Conservation (phyloP, 306 rosid species). For the Leucaena leucocephala region DNA sequence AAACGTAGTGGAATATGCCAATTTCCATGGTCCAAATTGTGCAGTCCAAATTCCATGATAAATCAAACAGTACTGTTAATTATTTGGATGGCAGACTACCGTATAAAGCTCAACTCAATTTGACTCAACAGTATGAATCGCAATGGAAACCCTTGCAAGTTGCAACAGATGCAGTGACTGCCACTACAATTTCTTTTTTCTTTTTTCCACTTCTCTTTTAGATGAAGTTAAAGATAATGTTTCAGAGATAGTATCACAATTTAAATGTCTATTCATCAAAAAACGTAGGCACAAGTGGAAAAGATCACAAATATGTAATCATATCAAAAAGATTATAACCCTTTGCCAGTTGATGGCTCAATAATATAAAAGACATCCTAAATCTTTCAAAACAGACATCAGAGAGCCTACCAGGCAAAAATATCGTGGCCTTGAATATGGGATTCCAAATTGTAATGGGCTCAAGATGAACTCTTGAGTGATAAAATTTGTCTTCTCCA, state of each 20-base stretch:
- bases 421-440: constrained; percentile 96
- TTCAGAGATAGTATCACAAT: not conserved
- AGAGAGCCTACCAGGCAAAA: constrained; percentile 82
- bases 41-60: too few species aligned
- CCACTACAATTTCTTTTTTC: not conserved
- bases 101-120: too few species aligned
- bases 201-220: not conserved
- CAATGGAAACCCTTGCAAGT: too few species aligned
- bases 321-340: constrained; percentile 11
- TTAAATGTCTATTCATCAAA: not conserved
- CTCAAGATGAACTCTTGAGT: constrained; percentile 88
- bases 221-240: not conserved
- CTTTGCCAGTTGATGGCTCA: constrained; percentile 5
- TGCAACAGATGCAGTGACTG: not conserved
- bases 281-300: not conserved
- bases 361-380: constrained; percentile 21
- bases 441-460: constrained; percentile 92
- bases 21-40: too few species aligned
- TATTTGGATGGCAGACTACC: too few species aligned
- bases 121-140: too few species aligned
- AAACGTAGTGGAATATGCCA: too few species aligned
- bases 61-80: too few species aligned
- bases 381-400: constrained; percentile 17
- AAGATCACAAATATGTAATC: constrained; percentile 5
- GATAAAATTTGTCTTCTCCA: constrained; percentile 60